Evolutionary conservation across 2,329 filamentous ascomycete genomes (phyloP).

Genomic region (Arthrobotrys musiformis): DNA sequence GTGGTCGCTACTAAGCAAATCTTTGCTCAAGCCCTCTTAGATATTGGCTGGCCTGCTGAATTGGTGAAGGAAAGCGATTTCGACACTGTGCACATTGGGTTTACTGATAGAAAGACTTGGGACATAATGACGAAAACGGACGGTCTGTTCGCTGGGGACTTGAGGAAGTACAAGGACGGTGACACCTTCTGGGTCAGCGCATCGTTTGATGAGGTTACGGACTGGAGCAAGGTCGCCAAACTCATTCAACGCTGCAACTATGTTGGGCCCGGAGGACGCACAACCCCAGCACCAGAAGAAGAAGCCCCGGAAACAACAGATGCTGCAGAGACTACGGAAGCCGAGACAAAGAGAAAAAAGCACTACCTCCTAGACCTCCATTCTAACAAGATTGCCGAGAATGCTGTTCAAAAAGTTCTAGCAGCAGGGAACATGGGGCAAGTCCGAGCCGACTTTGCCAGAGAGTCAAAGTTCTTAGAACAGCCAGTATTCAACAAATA

Average conservation of each 20-base stretch:
- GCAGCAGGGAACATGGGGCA: slow-evolving; percentile 19
- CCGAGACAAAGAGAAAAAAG: not conserved
- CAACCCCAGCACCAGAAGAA: not conserved
- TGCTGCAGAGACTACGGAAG: no score
- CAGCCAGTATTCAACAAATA: slow-evolving; percentile 95
- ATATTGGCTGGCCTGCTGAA: slow-evolving; percentile 26
- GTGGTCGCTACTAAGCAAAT: slow-evolving; percentile 69
- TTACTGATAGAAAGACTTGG: not conserved
- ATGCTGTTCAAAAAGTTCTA: slow-evolving; percentile 4
- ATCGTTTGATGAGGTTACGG: slow-evolving; percentile 39
- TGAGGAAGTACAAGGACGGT: not conserved
- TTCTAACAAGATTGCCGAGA: not conserved
- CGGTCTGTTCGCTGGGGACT: not conserved
- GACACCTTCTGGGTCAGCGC: slow-evolving; percentile 7
- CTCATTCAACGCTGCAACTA: slow-evolving; percentile 4
- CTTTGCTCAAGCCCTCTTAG: slow-evolving; percentile 62
- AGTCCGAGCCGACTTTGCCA: slow-evolving; percentile 70
- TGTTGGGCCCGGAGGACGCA: not conserved
- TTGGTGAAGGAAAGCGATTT: slow-evolving; percentile 45
- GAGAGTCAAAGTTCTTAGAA: slow-evolving; percentile 80
- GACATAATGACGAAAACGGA: not conserved
- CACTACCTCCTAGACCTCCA: not conserved
- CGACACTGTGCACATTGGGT: slow-evolving; percentile 37
- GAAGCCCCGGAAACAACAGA: no score
- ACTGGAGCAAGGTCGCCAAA: not conserved